Evolutionary conservation across 1,139 yeast species (phyloP).

Genomic region (Hemisphaericaspora xylofermentans): DNA sequence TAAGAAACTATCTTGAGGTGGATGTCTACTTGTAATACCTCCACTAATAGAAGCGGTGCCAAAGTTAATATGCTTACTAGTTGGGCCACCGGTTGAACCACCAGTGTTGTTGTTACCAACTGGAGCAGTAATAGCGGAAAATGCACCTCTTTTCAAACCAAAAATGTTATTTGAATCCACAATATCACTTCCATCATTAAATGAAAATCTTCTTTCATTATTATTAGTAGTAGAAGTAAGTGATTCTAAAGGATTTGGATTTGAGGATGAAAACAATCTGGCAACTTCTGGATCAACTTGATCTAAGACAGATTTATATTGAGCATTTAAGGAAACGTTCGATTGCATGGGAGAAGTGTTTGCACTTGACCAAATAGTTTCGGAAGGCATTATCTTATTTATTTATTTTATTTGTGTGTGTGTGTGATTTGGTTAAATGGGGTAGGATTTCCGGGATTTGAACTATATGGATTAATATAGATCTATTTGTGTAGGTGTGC

Average conservation of each 20-base stretch:
- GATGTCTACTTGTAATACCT: slow-evolving; percentile 50
- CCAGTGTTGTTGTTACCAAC: slow-evolving; percentile 16
- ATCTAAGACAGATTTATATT: slow-evolving; percentile 36
- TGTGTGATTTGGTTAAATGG: neutral
- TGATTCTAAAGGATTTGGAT: slow-evolving; percentile 12
- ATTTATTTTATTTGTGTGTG: no score
- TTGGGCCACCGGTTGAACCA: slow-evolving; percentile 6
- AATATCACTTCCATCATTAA: slow-evolving; percentile 48
- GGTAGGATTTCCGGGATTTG: no score
- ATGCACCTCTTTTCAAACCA: slow-evolving; percentile 48
- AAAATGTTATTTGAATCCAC: slow-evolving; percentile 38
- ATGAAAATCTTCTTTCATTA: slow-evolving; percentile 31
- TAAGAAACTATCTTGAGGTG: slow-evolving; percentile 51
- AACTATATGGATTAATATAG: no score
- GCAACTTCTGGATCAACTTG: slow-evolving; percentile 51
- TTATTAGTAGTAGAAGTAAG: slow-evolving; percentile 7
- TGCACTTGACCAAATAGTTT: slow-evolving; percentile 40
- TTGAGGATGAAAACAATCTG: slow-evolving; percentile 29
- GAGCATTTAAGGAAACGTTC: slow-evolving; percentile 17
- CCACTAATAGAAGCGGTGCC: slow-evolving; percentile 67
- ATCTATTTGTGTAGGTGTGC: no score
- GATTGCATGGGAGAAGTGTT: slow-evolving; percentile 28
- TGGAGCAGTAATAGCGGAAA: slow-evolving; percentile 49
- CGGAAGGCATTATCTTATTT: slow-evolving; percentile 25
- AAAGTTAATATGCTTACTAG: slow-evolving; percentile 25